A percentile compares a stretch with the other conserved stretches of the same genome.
Evolutionary conservation across 352 stramenopile species (phyloP).

Genomic region (Aphanomyces invadans): DNA sequence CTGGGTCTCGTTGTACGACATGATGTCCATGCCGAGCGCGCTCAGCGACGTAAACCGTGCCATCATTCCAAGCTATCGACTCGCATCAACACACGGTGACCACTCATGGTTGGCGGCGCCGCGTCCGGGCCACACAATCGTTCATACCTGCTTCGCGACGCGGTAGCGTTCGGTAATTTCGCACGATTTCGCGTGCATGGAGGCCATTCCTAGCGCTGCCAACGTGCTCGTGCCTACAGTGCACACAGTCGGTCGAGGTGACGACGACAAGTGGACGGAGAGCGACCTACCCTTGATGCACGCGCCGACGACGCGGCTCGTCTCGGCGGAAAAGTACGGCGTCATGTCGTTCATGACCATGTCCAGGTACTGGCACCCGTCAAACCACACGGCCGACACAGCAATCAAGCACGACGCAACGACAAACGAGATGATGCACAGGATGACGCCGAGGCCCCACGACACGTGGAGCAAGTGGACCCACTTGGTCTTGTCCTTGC

Average conservation of each 20-base stretch:
- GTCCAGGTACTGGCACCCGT: constrained; percentile 67
- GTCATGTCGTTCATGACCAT: constrained; percentile 64
- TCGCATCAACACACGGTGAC: not conserved
- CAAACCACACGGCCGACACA: constrained; percentile 54
- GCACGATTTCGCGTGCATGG: constrained; percentile 50
- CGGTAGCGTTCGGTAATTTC: constrained; percentile 52
- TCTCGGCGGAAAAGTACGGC: constrained; percentile 53
- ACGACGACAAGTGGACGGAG: not conserved
- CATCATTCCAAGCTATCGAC: constrained; percentile 3
- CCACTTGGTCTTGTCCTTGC: constrained; percentile 61
- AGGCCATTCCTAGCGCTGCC: constrained; percentile 43
- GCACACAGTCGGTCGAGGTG: not conserved
- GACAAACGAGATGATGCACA: constrained; percentile 75
- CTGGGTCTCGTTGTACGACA: not conserved
- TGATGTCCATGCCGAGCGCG: not conserved
- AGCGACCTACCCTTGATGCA: constrained; percentile 53
- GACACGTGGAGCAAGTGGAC: constrained; percentile 70
- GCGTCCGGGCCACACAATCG: too few species aligned
- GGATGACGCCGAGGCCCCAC: constrained; percentile 59
- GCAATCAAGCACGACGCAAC: constrained; percentile 60
- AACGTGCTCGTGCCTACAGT: constrained; percentile 37
- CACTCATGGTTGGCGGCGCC: too few species aligned
- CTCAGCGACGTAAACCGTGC: not conserved
- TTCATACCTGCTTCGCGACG: constrained; percentile 13
- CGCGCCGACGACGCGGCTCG: constrained; percentile 51